Evolutionary conservation across 2,329 filamentous ascomycete genomes (phyloP), one percentile per base, ranked within the genome.

Genomic region (Arthrocladium fulminans): DNA sequence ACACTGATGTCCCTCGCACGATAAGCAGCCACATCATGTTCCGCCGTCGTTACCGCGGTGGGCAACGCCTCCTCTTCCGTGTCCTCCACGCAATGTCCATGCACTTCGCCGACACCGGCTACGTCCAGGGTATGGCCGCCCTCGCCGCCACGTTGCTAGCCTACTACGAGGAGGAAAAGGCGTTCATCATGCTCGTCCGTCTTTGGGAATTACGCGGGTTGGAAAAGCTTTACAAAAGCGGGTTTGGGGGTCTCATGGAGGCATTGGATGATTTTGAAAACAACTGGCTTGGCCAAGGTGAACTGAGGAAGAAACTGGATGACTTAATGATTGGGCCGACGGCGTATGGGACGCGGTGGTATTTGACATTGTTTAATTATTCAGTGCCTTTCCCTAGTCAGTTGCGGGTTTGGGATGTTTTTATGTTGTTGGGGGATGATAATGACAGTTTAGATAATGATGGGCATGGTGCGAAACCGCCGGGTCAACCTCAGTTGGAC

Each of bases 11-110:
- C 15, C 92, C 92, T 1, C 79, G 92, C 47, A 97, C 92, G 3
- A 94, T 98, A 64, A 94, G 81, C 65, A 81, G 86, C 54, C 92
- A 98, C 67, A 90, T 98, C 65, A 96, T 98, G 90, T 98, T 98
- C 63, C 81, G 92, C 39, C 78, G 81, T 54, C 79, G 92, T 44
- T 98, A 98, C 67, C 80, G 88, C 20, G 92, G 92, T 51, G 92
- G 90, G 1, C 90, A 98, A 66, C 80, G 92, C 37, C 72, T 97
- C 12, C 73, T 98, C 2, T 98, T 98, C 67, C 81, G 92, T 44
- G 88, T 97, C 2, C 75, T 98, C 23, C 92, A 97, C 63, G 85
- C 87, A 38, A 79, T 97, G 63, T 90, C 88, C 15, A 76, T 98
- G 9, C 94, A 96, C 64, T 90, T 90, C 55, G 86, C 88, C 0